Evolutionary conservation across 805 yeast genomes (phyloP).

Genomic region (Tetrapisispora arboricola): DNA sequence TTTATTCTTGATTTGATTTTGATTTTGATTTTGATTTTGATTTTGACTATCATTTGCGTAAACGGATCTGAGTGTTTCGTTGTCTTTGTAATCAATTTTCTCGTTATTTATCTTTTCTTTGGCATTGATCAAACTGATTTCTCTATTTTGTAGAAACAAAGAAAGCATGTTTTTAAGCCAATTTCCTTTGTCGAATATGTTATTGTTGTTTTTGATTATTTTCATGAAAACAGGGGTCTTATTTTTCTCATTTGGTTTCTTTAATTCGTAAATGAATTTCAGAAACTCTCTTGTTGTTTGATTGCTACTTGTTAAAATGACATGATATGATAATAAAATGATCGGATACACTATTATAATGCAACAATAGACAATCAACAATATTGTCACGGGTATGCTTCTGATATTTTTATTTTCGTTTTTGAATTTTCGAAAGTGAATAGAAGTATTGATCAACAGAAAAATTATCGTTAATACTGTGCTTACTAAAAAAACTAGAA

Average conservation of each 20-base stretch:
- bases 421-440: constrained; percentile 13
- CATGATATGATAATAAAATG: constrained; percentile 43
- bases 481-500: constrained; percentile 40
- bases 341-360: constrained; percentile 46
- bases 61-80: not conserved
- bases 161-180: constrained; percentile 24
- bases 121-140: constrained; percentile 27
- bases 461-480: constrained; percentile 25
- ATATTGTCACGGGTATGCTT: constrained; percentile 34
- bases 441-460: constrained; percentile 15
- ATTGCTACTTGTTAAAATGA: constrained; percentile 43
- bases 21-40: no score
- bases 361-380: constrained; percentile 42
- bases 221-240: constrained; percentile 25
- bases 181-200: constrained; percentile 31
- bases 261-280: constrained; percentile 16
- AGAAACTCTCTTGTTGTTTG: constrained; percentile 69
- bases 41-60: not conserved
- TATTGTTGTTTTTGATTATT: constrained; percentile 17
- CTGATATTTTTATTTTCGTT: not conserved
- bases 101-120: constrained; percentile 12
- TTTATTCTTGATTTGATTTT: not conserved
- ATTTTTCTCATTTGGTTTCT: constrained; percentile 2
- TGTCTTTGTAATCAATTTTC: constrained; percentile 1
- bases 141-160: constrained; percentile 32